A percentile compares a stretch with the other conserved stretches of the same genome.
These are phyloP conservation scores for Scleromitrula shiraiana DNA, from an alignment of 2,329 filamentous ascomycete species.

Conservation along the genomic window DNA sequence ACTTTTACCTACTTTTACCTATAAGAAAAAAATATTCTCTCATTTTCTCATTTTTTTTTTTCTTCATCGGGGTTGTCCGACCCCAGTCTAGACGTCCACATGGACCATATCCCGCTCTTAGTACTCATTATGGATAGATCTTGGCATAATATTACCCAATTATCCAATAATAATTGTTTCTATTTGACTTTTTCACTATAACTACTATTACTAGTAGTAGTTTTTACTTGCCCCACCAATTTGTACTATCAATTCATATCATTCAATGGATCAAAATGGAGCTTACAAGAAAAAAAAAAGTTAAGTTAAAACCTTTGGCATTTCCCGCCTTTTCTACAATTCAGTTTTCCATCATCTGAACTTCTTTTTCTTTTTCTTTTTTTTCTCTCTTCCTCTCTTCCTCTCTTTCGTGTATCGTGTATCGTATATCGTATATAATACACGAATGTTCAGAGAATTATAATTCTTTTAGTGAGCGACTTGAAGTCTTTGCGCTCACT, in stretches of 20 bases:
- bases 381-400: not conserved
- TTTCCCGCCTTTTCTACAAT: not conserved
- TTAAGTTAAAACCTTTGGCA: constrained; percentile 2
- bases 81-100: constrained; percentile 4
- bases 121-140: not conserved
- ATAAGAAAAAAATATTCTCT: not conserved
- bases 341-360: not conserved
- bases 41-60: not conserved
- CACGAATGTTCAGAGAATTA: constrained; percentile 10
- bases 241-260: not conserved
- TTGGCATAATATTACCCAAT: not conserved
- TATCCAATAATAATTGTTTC: not conserved
- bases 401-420: not conserved
- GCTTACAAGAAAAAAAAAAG: not conserved
- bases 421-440: not conserved
- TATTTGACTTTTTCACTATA: not conserved
- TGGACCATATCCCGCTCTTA: not conserved
- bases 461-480: constrained; percentile 27
- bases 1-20: not conserved
- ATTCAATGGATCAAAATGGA: not conserved
- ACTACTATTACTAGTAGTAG: not conserved
- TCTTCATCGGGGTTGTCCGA: constrained; percentile 8
- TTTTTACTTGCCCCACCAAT: constrained; percentile 1
- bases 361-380: not conserved
- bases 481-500: constrained; percentile 32